These are phyloP conservation scores for Penicillium mononematosum DNA, from an alignment of 495 filamentous ascomycete species.

Conservation along the genomic window DNA sequence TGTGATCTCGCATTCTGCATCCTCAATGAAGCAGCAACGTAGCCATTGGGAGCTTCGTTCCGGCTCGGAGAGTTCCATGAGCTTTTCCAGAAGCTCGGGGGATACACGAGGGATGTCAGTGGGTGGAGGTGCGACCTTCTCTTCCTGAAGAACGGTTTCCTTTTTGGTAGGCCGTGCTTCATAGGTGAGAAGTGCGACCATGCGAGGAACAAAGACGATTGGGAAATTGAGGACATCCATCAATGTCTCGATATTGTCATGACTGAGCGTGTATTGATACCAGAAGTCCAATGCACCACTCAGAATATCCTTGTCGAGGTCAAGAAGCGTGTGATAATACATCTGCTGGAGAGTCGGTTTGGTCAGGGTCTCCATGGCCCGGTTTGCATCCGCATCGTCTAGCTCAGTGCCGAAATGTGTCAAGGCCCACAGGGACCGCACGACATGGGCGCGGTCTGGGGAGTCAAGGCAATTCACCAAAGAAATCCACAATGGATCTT, in stretches of 20 bases:
- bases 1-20: conserved; percentile 79
- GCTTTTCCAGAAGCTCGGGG: conserved; percentile 68
- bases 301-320: conserved; percentile 82
- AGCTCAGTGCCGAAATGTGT: conserved; percentile 85
- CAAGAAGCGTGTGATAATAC: conserved; percentile 76
- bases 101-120: conserved; percentile 74
- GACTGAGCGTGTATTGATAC: conserved; percentile 87
- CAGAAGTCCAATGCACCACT: conserved; percentile 88
- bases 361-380: conserved; percentile 68
- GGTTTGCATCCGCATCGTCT: conserved; percentile 64
- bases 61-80: conserved; percentile 76
- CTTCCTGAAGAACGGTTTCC: conserved; percentile 44
- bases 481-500: conserved; percentile 76
- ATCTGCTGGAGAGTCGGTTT: conserved; percentile 62
- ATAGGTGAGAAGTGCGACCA: conserved; percentile 72
- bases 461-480: conserved; percentile 68
- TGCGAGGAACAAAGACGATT: conserved; percentile 65
- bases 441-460: conserved; percentile 78
- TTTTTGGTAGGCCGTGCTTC: conserved; percentile 50
- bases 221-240: conserved; percentile 62
- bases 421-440: conserved; percentile 79
- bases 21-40: conserved; percentile 71
- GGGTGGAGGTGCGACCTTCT: conserved; percentile 48
- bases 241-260: conserved; percentile 77
- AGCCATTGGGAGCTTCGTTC: conserved; percentile 85